Percentiles rank a stretch among this genome's conserved stretches.
Conservation (phyloP, 306 rosid species). For the Ammopiptanthus mongolicus region DNA sequence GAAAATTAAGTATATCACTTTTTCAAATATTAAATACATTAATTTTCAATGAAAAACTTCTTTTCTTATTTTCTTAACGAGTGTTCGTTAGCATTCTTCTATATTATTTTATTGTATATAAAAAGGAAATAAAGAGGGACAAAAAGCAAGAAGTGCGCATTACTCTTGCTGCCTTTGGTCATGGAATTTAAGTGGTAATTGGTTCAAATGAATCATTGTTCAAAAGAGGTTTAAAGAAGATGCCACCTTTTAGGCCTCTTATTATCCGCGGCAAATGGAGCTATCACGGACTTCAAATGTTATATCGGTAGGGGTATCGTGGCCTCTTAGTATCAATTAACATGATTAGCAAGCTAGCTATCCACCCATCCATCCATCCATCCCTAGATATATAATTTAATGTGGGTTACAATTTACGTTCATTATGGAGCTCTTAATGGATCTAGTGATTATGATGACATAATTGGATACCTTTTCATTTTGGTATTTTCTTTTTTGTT, state of each 20-base stretch:
- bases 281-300: slow-evolving; percentile 12
- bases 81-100: no score
- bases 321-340: slow-evolving; percentile 31
- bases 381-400: not conserved
- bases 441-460: not conserved
- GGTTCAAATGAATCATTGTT: slow-evolving; percentile 16
- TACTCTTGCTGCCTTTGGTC: not conserved
- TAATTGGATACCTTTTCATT: not conserved
- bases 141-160: not conserved
- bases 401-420: not conserved
- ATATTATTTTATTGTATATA: no score
- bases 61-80: no score
- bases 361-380: no score
- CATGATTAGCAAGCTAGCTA: slow-evolving; percentile 17
- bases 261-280: slow-evolving; percentile 35
- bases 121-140: no score
- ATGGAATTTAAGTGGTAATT: slow-evolving; percentile 32
- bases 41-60: no score
- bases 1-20: no score
- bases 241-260: slow-evolving; percentile 30
- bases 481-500: not conserved
- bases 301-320: slow-evolving; percentile 19
- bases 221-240: slow-evolving; percentile 19
- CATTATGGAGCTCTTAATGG: not conserved
- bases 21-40: no score